Base-by-base conservation (phyloP, 371 early-diverging fungal genomes). In the Dichotomocladium elegans region DNA sequence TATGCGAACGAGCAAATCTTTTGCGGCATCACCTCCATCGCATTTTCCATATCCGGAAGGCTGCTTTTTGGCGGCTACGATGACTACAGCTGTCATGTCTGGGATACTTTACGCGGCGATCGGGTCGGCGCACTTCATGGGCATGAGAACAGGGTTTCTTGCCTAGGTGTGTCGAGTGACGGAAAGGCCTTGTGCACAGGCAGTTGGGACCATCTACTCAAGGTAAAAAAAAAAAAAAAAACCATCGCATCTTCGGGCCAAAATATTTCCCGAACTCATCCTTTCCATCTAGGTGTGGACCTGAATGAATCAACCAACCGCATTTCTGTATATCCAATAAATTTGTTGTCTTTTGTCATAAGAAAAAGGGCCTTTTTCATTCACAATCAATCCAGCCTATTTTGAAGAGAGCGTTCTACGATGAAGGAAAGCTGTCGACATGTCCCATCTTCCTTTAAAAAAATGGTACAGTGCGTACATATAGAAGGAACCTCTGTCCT, bases 41-140 rank as follows among this genome's bases (percentile, higher is more conserved):
- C 89, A 10, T 97, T 97, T 68, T 93, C 94, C 30, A 78, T 89
- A 45, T 92, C 93, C 9, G 96, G 96, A 6, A 86, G 98, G 21
- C 72, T 96, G 22, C 63, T 97, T 47, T 97, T 97, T 80, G 94
- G 95, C n/a, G 98, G 95, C 27, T 96, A 96, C 59, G 98, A 97
- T 61, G 96, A 97, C 69, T 95, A 92, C 68, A 94, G 93, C 71
- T 92, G 93, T 81, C 94, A 95, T 60, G 96, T 94, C 7, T 97
- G 98, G 98, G 98, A 97, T 67, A 94, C 94, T 6, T 81, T 97
- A 43, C 89, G 90, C 65, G 93, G 92, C 42, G 91, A 94, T 48
- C 83, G 95, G 42, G 94, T 94, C 17, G 94, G 95, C 28, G 93
- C 93, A 2, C 66, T 97, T 46, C 82, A 89, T 42, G 90, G 87